phyloP scores from a whole-genome alignment of 2,329 filamentous ascomycete genomes.

The Microsporum ferrugineum region DNA sequence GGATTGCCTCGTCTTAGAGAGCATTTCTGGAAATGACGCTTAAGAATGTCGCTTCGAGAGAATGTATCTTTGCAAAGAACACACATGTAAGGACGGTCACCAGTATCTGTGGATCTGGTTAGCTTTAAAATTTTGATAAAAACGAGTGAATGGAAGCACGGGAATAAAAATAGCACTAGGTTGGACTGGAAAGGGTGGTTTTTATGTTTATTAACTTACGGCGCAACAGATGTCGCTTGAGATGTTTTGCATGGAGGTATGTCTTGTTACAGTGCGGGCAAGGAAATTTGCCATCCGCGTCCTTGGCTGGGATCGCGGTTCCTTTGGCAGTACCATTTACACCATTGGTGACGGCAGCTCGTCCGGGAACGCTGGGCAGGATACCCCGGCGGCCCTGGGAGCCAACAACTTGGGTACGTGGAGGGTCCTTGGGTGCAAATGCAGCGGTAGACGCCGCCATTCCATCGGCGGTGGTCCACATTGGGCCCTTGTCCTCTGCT shows the following conservation, averaged over 20 bases:
- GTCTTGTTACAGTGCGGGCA: conserved; percentile 98
- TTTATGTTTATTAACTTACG: conserved; percentile 53
- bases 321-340: conserved; percentile 60
- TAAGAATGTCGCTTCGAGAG: conserved; percentile 92
- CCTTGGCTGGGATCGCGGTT: conserved; percentile 79
- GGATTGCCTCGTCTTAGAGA: conserved; percentile 93
- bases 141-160: not conserved
- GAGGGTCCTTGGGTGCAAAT: conserved; percentile 32
- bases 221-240: conserved; percentile 89
- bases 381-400: conserved; percentile 89
- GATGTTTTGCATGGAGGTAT: conserved; percentile 91
- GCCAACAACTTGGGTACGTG: conserved; percentile 74
- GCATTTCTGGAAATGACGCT: conserved; percentile 98
- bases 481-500: conserved; percentile 44
- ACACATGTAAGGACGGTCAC: conserved; percentile 96
- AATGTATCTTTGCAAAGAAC: conserved; percentile 96
- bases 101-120: conserved; percentile 57
- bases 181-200: not conserved
- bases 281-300: conserved; percentile 94
- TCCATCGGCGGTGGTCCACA: conserved; percentile 37
- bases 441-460: conserved; percentile 31
- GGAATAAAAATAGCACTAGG: not conserved
- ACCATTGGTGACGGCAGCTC: conserved; percentile 55
- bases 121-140: conserved; percentile 10
- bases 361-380: conserved; percentile 76